Conservation (phyloP, 192 early-diverging fungal species). For the Coemansia sp. region DNA sequence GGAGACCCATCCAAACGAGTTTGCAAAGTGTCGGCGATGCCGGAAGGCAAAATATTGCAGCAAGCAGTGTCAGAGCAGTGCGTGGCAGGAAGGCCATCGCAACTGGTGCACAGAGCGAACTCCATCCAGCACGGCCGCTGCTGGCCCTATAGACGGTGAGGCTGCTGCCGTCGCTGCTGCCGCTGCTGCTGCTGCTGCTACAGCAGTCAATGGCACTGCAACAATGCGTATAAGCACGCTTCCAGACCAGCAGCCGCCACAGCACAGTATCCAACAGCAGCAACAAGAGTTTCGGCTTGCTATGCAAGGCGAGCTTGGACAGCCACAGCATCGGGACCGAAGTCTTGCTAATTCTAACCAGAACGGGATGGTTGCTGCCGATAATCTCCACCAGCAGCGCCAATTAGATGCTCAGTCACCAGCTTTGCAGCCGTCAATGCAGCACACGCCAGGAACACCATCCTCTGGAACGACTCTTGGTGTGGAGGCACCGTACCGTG, state of each 20-base stretch:
- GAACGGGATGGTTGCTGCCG: not conserved
- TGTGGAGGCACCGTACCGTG: not conserved
- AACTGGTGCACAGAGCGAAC: conserved; percentile 75
- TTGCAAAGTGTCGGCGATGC: conserved; percentile 86
- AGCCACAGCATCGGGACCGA: conserved; percentile 16
- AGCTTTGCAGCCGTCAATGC: not conserved
- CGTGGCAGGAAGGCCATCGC: conserved; percentile 78
- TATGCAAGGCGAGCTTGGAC: not conserved
- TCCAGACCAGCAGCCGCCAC: conserved; percentile 21
- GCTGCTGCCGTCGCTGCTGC: conserved; percentile 27
- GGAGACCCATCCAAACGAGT: conserved; percentile 73
- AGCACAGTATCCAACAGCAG: conserved; percentile 9
- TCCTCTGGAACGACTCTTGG: not conserved
- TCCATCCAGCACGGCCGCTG: conserved; percentile 14
- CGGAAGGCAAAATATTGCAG: conserved; percentile 88
- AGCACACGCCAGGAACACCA: not conserved
- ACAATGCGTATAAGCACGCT: conserved; percentile 25
- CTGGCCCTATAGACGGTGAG: conserved; percentile 16
- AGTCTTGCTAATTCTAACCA: not conserved
- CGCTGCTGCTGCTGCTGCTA: conserved; percentile 31
- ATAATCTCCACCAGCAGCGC: not conserved
- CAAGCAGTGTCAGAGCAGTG: conserved; percentile 71
- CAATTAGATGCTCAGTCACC: not conserved
- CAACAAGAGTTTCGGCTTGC: conserved; percentile 13
- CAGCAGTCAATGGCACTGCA: conserved; percentile 24